Evolutionary conservation across 495 filamentous ascomycete species (phyloP), one percentile per base, ranked within the genome.

Genomic region (Aspergillus sclerotioniger): DNA sequence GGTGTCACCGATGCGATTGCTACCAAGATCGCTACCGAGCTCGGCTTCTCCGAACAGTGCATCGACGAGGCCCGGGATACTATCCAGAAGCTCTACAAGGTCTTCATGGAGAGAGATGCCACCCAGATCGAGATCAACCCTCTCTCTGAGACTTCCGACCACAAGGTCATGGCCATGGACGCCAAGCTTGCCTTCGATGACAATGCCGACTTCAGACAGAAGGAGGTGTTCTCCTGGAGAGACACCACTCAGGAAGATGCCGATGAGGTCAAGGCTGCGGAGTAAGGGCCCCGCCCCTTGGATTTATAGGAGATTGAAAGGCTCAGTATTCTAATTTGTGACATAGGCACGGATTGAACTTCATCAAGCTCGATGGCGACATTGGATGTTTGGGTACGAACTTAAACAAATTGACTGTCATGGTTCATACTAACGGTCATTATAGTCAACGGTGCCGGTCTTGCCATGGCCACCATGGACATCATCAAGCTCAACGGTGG

Each of bases 81-180:
- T 37, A 97, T 98, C 76, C 90, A 98, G 81, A 97, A 97, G 78
- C 87, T 98, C 29, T 98, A 98, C 84, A 89, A 91, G 80, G 87
- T 96, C 75, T 98, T 98, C 82, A 87, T 90, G 83, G 95, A 98
- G 78, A 92, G 89, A 72, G 94, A 98, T 77, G 91, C 92, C 56
- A 98, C 93, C 52, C 94, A 98, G 77, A 96, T 98, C 68, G 94
- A 98, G 80, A 98, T 98, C 81, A 98, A 98, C 83, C 94, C 94
- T 53, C 83, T 98, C 31, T 92, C 90, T 35, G 94, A 98, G 82
- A 98, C 94, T 51, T 92, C 86, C 50, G 95, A 98, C 77, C 93
- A 98, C 81, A 80, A 96, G 77, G 94, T 98, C 58, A 81, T 98
- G 63, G 93, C 91, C 72, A 98, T 98, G 94, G 94, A 98, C 68